A percentile compares a stretch with the other conserved stretches of the same genome.
Evolutionary conservation across 345 rosid species (phyloP).

Genomic region (Gossypium sturtianum): DNA sequence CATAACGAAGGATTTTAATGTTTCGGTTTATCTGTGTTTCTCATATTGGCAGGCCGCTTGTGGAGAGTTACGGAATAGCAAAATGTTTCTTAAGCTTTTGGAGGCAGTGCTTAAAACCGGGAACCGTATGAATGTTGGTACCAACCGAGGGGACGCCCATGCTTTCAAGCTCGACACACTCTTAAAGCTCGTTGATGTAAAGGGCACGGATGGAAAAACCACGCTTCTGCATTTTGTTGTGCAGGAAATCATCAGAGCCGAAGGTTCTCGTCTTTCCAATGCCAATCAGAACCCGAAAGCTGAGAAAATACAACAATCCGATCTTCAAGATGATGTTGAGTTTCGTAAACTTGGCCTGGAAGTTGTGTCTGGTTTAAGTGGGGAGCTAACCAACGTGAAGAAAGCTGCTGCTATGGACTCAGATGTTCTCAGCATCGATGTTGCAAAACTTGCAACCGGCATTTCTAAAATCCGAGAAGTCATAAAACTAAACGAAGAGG

Average conservation of each 20-base stretch:
- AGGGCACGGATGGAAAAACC: conserved; percentile 89
- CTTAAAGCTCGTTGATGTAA: conserved; percentile 79
- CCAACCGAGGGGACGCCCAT: conserved; percentile 83
- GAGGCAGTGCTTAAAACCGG: conserved; percentile 96
- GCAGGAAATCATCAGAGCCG: conserved; percentile 75
- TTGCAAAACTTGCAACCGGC: conserved; percentile 46
- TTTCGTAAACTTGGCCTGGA: conserved; percentile 78
- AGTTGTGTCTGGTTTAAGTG: conserved; percentile 73
- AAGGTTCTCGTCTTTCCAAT: conserved; percentile 57
- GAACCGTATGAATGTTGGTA: conserved; percentile 90
- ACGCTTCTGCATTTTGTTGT: conserved; percentile 88
- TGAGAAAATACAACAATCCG: conserved; percentile 32
- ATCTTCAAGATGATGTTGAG: conserved; percentile 56
- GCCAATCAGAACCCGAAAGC: conserved; percentile 24
- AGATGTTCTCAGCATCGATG: conserved; percentile 49
- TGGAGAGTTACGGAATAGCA: conserved; percentile 68
- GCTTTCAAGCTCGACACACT: conserved; percentile 98
- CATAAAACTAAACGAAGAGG: conserved; percentile 33
- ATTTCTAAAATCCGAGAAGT: conserved; percentile 48
- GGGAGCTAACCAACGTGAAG: conserved; percentile 75
- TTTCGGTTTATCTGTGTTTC: background rate
- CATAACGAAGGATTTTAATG: background rate
- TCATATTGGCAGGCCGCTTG: conserved; percentile 53
- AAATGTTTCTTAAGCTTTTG: conserved; percentile 80
- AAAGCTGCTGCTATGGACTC: conserved; percentile 92